A percentile compares a stretch with the other conserved stretches of the same genome.
Evolutionary conservation across 495 filamentous ascomycete species (phyloP).

Genomic region (Penicillium bialowiezense): DNA sequence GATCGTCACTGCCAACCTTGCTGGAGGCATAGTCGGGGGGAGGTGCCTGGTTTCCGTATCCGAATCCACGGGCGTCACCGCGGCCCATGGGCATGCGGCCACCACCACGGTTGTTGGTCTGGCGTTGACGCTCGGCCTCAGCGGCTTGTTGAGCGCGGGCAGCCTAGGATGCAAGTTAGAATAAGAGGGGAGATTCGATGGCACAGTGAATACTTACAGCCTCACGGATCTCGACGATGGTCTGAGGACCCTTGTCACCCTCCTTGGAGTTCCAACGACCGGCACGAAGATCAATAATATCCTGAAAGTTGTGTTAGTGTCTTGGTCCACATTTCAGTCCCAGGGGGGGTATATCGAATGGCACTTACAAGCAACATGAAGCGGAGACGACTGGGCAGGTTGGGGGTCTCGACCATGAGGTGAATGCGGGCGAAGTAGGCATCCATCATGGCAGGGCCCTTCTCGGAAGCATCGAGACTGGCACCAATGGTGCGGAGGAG

Average conservation of each 20-base stretch:
- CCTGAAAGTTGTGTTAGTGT: constrained; percentile 41
- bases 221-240: constrained; percentile 83
- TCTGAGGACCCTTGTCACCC: constrained; percentile 87
- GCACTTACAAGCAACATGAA: constrained; percentile 89
- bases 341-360: too few relatives aligned
- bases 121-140: constrained; percentile 51
- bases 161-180: constrained; percentile 48
- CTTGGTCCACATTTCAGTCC: neutral
- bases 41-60: constrained; percentile 59
- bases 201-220: constrained; percentile 55
- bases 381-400: constrained; percentile 77
- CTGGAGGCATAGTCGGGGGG: constrained; percentile 70
- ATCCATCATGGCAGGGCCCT: constrained; percentile 80
- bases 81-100: constrained; percentile 70
- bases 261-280: constrained; percentile 81
- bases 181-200: constrained; percentile 14
- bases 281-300: constrained; percentile 79
- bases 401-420: constrained; percentile 69
- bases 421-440: constrained; percentile 90
- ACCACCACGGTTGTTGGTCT: constrained; percentile 50
- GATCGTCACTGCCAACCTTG: constrained; percentile 84
- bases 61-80: constrained; percentile 79
- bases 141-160: constrained; percentile 62
- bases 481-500: constrained; percentile 86
- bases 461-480: constrained; percentile 77